Evolutionary conservation across 441 rosid genomes (phyloP).

Genomic region (Arabidopsis lyrata): DNA sequence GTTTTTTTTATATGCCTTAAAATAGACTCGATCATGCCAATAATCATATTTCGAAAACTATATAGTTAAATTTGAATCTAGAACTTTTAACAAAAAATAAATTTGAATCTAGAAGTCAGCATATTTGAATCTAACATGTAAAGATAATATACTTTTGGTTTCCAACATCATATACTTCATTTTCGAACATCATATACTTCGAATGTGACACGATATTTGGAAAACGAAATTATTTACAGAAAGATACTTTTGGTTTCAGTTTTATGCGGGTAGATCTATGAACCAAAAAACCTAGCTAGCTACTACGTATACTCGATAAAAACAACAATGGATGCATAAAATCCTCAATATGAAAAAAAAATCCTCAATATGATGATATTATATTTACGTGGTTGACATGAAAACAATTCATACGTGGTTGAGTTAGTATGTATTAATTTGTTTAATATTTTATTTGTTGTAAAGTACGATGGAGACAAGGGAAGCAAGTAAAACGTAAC

Average conservation of each 20-base stretch:
- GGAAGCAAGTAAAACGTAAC: conserved; percentile 46
- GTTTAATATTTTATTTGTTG: conserved; percentile 24
- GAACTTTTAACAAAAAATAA: too few relatives aligned
- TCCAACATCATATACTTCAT: too few relatives aligned
- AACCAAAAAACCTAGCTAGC: conserved; percentile 18
- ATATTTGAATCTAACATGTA: too few relatives aligned
- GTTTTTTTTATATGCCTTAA: not conserved
- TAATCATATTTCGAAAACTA: not conserved
- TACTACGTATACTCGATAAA: conserved; percentile 29
- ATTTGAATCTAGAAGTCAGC: conserved; percentile 32
- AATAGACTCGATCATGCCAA: conserved; percentile 3
- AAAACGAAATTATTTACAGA: not conserved
- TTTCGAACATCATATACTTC: too few relatives aligned
- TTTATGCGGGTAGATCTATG: conserved; percentile 21
- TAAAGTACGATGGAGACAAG: conserved; percentile 44
- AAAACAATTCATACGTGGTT: conserved; percentile 30
- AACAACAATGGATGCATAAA: conserved; percentile 31
- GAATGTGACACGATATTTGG: not conserved
- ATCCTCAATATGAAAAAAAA: conserved; percentile 24
- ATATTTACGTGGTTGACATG: conserved; percentile 31
- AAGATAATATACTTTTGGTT: too few relatives aligned
- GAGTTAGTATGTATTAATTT: conserved; percentile 31
- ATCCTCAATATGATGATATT: conserved; percentile 10
- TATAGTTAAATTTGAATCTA: not conserved
- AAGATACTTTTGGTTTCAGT: conserved; percentile 7